Conservation (phyloP, 176 grass and related monocot genomes). For the Leersia perrieri region DNA sequence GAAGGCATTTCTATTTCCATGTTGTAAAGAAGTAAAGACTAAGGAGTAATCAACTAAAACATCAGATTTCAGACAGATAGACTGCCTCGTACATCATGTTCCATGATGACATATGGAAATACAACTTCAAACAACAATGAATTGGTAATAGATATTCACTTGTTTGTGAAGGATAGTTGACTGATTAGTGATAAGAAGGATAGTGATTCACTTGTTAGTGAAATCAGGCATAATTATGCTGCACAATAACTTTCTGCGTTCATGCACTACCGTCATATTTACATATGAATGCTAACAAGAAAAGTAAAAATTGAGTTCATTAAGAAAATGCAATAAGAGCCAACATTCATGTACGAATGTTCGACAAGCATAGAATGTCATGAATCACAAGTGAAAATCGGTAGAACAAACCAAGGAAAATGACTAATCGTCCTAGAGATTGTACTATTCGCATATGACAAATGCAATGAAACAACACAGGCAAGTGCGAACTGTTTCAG, state of each 20-base stretch:
- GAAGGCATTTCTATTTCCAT: background rate
- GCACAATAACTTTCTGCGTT: background rate
- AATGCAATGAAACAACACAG: background rate
- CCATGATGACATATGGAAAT: background rate
- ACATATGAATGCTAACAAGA: background rate
- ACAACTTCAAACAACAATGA: background rate
- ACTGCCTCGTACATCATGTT: background rate
- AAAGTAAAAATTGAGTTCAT: background rate
- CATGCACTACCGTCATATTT: background rate
- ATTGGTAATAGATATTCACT: background rate
- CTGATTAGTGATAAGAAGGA: background rate
- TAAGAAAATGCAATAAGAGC: background rate
- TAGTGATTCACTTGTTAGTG: background rate
- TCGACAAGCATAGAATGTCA: background rate
- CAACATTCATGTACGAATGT: background rate
- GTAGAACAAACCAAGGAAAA: background rate
- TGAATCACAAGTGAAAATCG: background rate
- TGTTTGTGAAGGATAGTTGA: no score
- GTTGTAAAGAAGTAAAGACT: background rate
- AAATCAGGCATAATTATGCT: background rate
- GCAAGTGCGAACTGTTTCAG: background rate
- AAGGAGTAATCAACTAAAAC: background rate
- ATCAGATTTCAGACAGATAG: background rate
- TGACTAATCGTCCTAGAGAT: background rate
- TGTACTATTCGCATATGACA: background rate